Conservation (phyloP, 257 asterid genomes). For the Linderniella brevidens region DNA sequence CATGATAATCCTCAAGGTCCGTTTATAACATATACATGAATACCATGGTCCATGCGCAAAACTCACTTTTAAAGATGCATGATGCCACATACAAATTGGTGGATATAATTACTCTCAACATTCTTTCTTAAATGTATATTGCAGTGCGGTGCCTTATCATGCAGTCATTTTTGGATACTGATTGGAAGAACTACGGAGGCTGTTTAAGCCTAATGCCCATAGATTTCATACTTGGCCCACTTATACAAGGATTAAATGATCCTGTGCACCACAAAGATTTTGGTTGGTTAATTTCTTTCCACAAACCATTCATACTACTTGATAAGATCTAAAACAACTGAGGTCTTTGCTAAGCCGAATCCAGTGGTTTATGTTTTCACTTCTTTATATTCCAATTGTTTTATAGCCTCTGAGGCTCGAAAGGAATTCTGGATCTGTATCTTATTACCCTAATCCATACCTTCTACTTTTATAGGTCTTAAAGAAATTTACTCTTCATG, state of each 20-base stretch:
- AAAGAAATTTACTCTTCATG: slow-evolving; percentile 68
- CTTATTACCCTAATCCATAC: slow-evolving; percentile 9
- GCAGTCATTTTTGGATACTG: slow-evolving; percentile 64
- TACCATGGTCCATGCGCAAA: slow-evolving; percentile 2
- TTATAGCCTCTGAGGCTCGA: too few relatives aligned
- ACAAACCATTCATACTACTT: slow-evolving; percentile 4
- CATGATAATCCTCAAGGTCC: slow-evolving; percentile 93
- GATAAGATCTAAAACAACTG: background rate
- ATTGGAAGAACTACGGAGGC: slow-evolving; percentile 46
- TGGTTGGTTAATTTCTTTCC: slow-evolving; percentile 42
- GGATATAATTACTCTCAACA: slow-evolving; percentile 7
- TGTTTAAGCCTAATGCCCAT: slow-evolving; percentile 39
- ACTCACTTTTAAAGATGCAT: slow-evolving; percentile 8
- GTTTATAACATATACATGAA: background rate
- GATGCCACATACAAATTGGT: slow-evolving; percentile 8
- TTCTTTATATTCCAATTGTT: too few relatives aligned
- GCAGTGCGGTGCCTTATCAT: slow-evolving; percentile 80
- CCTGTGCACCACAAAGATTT: slow-evolving; percentile 87
- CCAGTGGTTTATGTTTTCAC: background rate
- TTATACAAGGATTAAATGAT: slow-evolving; percentile 70
- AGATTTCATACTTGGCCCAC: slow-evolving; percentile 67
- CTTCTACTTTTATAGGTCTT: slow-evolving; percentile 30
- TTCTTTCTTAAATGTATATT: slow-evolving; percentile 9
- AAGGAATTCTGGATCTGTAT: background rate
- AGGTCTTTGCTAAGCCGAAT: background rate